phyloP scores from a whole-genome alignment of 2,329 filamentous ascomycete species.

The Nemania bipapillata region DNA sequence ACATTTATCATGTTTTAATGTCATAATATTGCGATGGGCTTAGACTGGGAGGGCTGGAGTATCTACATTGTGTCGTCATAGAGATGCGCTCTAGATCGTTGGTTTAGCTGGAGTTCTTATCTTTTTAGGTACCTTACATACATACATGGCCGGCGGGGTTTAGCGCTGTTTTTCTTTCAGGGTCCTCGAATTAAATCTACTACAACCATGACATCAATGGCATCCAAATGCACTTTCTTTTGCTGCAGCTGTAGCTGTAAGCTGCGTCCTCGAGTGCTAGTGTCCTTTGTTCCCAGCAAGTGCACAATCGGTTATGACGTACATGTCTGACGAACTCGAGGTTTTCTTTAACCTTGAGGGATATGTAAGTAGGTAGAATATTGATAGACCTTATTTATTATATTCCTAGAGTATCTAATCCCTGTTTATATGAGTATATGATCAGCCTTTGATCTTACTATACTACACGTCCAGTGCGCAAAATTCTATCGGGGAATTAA shows the following conservation, averaged over 20 bases:
- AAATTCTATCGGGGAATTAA: not conserved
- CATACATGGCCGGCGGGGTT: no score
- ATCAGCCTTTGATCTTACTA: not conserved
- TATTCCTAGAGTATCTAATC: not conserved
- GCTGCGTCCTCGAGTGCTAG: conserved; percentile 3
- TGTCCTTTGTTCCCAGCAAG: conserved; percentile 21
- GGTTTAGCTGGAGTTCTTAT: conserved; percentile 7
- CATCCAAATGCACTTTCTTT: conserved; percentile 8
- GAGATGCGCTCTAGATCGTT: conserved; percentile 10
- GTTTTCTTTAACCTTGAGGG: not conserved
- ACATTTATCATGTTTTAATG: not conserved
- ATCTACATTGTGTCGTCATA: conserved; percentile 1
- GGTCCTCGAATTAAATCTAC: not conserved
- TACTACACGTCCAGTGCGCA: not conserved
- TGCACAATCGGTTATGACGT: conserved; percentile 19
- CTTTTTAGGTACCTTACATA: no score
- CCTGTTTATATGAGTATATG: not conserved
- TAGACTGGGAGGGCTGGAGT: not conserved
- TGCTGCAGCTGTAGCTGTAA: no score
- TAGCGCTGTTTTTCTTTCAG: not conserved
- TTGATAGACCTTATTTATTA: not conserved
- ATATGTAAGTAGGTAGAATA: not conserved
- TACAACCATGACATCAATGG: conserved; percentile 32
- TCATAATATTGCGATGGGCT: not conserved
- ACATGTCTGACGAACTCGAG: not conserved